Conservation (phyloP, 352 stramenopile species). For the Globisporangium splendens region DNA sequence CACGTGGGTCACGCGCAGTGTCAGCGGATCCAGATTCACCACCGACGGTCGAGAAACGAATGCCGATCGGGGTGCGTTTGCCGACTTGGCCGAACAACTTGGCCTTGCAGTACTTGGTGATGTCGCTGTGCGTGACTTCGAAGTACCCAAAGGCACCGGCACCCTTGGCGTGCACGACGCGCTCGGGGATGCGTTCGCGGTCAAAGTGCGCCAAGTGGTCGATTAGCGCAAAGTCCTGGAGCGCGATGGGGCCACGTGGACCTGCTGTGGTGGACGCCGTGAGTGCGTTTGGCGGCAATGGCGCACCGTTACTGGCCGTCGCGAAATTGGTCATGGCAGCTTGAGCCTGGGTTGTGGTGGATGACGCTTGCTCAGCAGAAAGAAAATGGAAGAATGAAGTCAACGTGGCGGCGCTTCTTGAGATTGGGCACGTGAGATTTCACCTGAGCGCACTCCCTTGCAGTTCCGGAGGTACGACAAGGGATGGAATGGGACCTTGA, state of each 20-base stretch:
- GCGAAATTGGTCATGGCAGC: conserved; percentile 13
- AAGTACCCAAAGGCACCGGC: conserved; percentile 90
- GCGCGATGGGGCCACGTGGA: conserved; percentile 51
- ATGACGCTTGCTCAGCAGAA: not conserved
- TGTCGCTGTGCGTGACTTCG: conserved; percentile 67
- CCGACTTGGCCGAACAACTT: conserved; percentile 72
- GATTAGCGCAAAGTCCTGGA: conserved; percentile 86
- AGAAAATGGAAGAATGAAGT: not conserved
- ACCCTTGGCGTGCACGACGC: conserved; percentile 89
- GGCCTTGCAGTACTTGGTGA: conserved; percentile 56
- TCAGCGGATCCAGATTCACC: conserved; percentile 71
- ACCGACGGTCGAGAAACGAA: conserved; percentile 72
- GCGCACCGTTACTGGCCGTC: conserved; percentile 57
- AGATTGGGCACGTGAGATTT: not conserved
- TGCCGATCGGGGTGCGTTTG: conserved; percentile 80
- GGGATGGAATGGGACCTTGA: not conserved
- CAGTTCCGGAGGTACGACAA: not conserved
- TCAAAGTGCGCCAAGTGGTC: conserved; percentile 83
- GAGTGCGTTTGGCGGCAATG: conserved; percentile 54
- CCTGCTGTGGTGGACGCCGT: conserved; percentile 71
- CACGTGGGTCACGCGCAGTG: conserved; percentile 82
- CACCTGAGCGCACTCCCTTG: not conserved
- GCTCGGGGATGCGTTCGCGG: conserved; percentile 49
- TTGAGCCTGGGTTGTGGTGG: not conserved
- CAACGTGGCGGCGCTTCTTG: not conserved